These are phyloP conservation scores for Hygrophila difformis DNA, from an alignment of 257 asterid species.

Conservation along the genomic window DNA sequence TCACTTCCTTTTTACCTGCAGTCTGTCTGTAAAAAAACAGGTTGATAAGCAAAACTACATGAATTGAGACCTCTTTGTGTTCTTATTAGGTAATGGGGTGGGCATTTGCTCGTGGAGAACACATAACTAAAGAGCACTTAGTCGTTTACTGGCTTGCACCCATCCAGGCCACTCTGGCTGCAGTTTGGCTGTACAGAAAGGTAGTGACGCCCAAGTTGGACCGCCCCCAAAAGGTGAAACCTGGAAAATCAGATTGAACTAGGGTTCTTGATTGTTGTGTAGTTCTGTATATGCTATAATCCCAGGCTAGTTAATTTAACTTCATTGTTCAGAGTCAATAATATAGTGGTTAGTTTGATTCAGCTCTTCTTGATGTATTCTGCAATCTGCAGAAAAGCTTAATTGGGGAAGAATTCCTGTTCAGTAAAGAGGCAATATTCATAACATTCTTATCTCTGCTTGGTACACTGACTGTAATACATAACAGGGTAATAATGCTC, in stretches of 20 bases:
- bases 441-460: constrained; percentile 15
- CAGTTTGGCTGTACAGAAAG: constrained; percentile 54
- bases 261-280: constrained; percentile 7
- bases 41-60: background rate
- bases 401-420: too few relatives aligned
- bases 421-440: background rate
- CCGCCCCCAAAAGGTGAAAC: constrained; percentile 18
- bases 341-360: too few relatives aligned
- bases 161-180: constrained; percentile 64
- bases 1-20: background rate
- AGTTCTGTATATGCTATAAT: constrained; percentile 12
- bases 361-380: too few relatives aligned
- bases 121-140: constrained; percentile 66
- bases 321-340: background rate
- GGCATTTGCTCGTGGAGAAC: constrained; percentile 84
- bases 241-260: constrained; percentile 34
- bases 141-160: constrained; percentile 94
- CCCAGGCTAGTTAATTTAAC: background rate
- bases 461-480: constrained; percentile 5
- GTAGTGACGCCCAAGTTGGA: constrained; percentile 25
- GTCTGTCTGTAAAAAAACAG: too few relatives aligned
- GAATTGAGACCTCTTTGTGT: background rate
- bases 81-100: constrained; percentile 78
- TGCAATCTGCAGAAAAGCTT: too few relatives aligned
- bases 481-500: too few relatives aligned